Evolutionary conservation across 163 green algal species (phyloP).

Genomic region (Coccomyxa subellipsoidea): DNA sequence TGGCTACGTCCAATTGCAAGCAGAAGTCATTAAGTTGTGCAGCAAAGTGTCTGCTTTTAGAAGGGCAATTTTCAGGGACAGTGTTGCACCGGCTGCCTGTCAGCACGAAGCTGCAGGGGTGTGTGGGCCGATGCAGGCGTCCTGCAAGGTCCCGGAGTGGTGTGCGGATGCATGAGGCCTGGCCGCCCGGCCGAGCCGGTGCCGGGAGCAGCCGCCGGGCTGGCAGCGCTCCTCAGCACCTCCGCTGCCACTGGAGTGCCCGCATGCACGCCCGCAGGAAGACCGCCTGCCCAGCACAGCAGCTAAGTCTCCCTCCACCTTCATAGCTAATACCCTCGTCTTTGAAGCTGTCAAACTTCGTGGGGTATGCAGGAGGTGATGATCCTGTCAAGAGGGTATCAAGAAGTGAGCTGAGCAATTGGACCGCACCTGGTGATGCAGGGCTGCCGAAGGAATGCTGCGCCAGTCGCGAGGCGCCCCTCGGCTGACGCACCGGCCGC

Average conservation of each 20-base stretch:
- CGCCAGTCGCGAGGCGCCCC: neutral
- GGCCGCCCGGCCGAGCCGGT: neutral
- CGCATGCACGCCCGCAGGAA: neutral
- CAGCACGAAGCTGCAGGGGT: neutral
- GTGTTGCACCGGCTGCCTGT: neutral
- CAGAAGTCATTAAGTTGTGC: too few species aligned
- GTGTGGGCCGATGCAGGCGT: neutral
- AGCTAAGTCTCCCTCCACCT: too few species aligned
- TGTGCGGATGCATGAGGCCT: neutral
- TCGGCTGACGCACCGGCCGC: neutral
- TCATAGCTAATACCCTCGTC: too few species aligned
- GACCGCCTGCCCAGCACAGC: neutral
- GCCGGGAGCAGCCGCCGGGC: too few species aligned
- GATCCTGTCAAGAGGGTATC: too few species aligned
- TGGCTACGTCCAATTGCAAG: too few species aligned
- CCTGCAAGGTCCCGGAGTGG: neutral
- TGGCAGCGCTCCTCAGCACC: neutral
- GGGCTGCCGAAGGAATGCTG: neutral
- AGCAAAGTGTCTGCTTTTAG: too few species aligned
- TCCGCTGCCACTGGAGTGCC: neutral
- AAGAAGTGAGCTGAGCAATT: too few species aligned
- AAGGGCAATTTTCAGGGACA: neutral
- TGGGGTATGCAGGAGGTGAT: too few species aligned
- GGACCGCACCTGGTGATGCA: neutral
- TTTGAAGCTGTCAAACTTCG: too few species aligned